Percentiles rank a stretch among this genome's conserved stretches.
phyloP scores from a whole-genome alignment of 805 yeast genomes.

The Yarrowia porcina region DNA sequence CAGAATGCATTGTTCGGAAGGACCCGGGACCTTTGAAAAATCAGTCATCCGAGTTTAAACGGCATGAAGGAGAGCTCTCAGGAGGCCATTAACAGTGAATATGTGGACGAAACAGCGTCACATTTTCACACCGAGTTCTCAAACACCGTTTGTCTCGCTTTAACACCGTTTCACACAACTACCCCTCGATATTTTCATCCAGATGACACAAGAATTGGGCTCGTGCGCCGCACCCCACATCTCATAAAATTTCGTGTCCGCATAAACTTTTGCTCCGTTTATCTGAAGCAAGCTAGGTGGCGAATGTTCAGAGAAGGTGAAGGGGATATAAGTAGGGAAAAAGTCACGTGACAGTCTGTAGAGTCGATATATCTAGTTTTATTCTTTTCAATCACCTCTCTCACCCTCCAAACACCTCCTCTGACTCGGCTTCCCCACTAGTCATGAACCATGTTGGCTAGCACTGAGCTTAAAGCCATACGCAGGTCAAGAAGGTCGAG shows the following conservation, averaged over 20 bases:
- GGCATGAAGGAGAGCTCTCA: no score
- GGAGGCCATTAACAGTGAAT: no score
- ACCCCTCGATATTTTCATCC: background rate
- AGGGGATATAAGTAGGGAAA: no score
- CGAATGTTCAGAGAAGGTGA: no score
- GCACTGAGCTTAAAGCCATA: conserved; percentile 8
- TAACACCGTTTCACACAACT: no score
- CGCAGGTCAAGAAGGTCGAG: conserved; percentile 17
- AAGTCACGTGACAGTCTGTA: no score
- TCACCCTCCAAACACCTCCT: background rate
- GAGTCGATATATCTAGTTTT: background rate
- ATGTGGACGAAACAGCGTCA: no score
- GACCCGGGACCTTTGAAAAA: background rate
- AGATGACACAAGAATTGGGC: background rate
- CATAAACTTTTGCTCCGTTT: conserved; percentile 3
- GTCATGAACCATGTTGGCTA: background rate
- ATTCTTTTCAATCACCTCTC: background rate
- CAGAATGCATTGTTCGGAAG: conserved; percentile 11
- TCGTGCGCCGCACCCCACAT: conserved; percentile 26
- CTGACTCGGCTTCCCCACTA: conserved; percentile 17
- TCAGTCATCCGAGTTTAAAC: conserved; percentile 24
- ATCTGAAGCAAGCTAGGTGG: background rate
- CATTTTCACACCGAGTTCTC: no score
- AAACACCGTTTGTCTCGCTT: background rate
- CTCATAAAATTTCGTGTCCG: conserved; percentile 16